Conservation (phyloP, 768 basidiomycete genomes). For the Agrocybe praecox region DNA sequence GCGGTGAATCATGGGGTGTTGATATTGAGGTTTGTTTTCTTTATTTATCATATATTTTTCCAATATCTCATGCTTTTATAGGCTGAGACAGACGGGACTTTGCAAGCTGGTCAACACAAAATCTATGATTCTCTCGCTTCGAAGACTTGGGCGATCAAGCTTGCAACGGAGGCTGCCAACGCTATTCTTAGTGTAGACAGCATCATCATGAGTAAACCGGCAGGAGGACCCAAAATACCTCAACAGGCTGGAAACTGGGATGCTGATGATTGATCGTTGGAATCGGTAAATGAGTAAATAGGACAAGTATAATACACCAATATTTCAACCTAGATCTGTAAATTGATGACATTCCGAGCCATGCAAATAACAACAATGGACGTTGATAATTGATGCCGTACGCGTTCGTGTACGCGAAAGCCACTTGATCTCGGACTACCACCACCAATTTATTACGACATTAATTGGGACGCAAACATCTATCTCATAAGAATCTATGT, state of each 20-base stretch:
- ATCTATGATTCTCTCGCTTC: constrained; percentile 90
- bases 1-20: constrained; percentile 79
- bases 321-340: neutral
- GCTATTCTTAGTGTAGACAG: constrained; percentile 94
- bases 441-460: no score
- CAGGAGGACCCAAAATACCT: constrained; percentile 85
- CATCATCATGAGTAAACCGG: constrained; percentile 97
- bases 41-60: constrained; percentile 3
- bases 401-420: no score
- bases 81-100: constrained; percentile 81
- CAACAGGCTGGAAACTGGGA: constrained; percentile 91
- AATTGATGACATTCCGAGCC: no score
- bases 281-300: neutral
- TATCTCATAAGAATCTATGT: no score
- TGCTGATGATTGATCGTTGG: constrained; percentile 55
- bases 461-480: no score
- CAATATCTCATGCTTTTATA: constrained; percentile 27
- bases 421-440: no score
- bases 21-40: constrained; percentile 74
- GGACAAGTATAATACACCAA: neutral
- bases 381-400: no score
- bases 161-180: constrained; percentile 91
- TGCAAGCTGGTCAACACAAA: constrained; percentile 59
- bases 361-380: no score
- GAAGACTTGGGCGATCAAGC: constrained; percentile 86